phyloP scores from a whole-genome alignment of 176 grass and related monocot genomes.

The Elymus sibiricus region DNA sequence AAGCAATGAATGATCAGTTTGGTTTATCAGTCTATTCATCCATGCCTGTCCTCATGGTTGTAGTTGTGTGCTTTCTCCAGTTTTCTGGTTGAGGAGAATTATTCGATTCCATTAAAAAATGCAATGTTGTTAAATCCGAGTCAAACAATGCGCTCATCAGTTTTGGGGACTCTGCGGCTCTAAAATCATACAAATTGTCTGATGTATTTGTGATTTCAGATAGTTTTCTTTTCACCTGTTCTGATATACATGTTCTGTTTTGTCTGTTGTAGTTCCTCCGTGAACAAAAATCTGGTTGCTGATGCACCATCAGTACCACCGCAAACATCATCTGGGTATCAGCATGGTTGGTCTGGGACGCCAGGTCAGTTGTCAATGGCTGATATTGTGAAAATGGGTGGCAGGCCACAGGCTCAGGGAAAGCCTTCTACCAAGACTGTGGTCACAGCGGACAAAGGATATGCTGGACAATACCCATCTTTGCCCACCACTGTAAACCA shows the following conservation, averaged over 20 bases:
- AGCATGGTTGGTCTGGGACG: slow-evolving; percentile 69
- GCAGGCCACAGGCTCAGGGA: slow-evolving; percentile 62
- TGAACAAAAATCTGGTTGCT: slow-evolving; percentile 38
- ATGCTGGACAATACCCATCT: slow-evolving; percentile 62
- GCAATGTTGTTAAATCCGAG: neutral
- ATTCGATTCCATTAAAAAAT: neutral
- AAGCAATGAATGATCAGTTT: neutral
- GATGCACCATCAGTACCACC: slow-evolving; percentile 53
- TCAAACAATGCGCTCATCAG: neutral
- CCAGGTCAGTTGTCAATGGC: slow-evolving; percentile 90
- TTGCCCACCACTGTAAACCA: slow-evolving; percentile 43
- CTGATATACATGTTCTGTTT: slow-evolving; percentile 35
- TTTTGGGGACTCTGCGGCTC: neutral
- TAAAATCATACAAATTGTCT: neutral
- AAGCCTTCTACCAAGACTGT: slow-evolving; percentile 45
- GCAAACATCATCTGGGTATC: slow-evolving; percentile 67
- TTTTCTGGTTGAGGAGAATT: neutral
- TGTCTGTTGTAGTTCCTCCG: slow-evolving; percentile 34
- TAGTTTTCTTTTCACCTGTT: neutral
- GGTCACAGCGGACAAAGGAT: slow-evolving; percentile 55
- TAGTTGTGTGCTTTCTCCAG: neutral
- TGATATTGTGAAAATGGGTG: slow-evolving; percentile 88
- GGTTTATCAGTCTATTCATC: neutral
- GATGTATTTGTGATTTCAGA: neutral
- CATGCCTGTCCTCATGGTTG: neutral